phyloP scores from a whole-genome alignment of 1,139 yeast species.

The Blastobotrys illinoisensis region DNA sequence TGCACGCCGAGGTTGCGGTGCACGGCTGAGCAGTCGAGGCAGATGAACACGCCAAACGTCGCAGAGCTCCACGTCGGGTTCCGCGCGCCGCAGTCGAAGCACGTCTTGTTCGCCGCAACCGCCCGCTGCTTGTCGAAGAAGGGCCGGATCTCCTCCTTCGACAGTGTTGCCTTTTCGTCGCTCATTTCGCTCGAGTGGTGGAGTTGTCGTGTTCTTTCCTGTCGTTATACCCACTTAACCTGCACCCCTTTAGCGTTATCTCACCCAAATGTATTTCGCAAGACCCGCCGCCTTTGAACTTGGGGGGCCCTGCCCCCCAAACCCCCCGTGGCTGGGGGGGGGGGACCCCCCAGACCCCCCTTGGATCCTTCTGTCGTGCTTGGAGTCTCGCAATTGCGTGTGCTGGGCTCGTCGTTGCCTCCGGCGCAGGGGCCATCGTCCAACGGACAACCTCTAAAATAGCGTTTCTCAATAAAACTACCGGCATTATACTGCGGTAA shows the following conservation, averaged over 20 bases:
- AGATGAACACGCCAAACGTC: conserved; percentile 87
- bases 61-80: conserved; percentile 99
- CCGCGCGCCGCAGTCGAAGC: conserved; percentile 90
- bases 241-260: neutral
- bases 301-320: no score
- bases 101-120: conserved; percentile 64
- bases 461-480: no score
- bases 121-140: conserved; percentile 56
- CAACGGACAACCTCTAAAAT: no score
- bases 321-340: no score
- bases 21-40: conserved; percentile 94
- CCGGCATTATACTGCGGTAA: no score
- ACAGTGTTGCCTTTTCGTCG: conserved; percentile 45
- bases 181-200: neutral
- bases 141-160: conserved; percentile 55
- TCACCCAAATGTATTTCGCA: neutral
- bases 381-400: no score
- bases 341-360: no score
- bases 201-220: neutral
- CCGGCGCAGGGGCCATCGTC: no score
- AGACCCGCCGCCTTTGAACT: no score
- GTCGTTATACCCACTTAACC: neutral
- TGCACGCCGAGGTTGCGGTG: conserved; percentile 97
- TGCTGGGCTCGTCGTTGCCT: no score
- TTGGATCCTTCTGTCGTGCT: no score